phyloP scores from a whole-genome alignment of 2,329 filamentous ascomycete species.

The Cordyceps javanica region DNA sequence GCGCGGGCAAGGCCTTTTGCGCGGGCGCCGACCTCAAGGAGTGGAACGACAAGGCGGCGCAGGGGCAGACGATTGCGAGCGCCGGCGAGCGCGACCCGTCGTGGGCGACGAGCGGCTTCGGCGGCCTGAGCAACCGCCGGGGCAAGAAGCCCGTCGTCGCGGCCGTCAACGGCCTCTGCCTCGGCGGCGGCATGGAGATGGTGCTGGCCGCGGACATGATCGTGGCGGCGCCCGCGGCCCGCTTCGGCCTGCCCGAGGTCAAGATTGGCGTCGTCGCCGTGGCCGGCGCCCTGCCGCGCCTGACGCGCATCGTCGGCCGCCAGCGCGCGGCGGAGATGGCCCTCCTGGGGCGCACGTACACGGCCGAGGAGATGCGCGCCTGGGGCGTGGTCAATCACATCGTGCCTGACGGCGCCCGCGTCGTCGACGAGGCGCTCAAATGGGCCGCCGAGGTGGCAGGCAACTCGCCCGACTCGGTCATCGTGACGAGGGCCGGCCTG shows the following conservation, averaged over 20 bases:
- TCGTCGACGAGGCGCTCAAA: slow-evolving; percentile 52
- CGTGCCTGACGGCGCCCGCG: slow-evolving; percentile 36
- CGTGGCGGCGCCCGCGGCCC: slow-evolving; percentile 50
- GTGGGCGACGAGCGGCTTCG: slow-evolving; percentile 50
- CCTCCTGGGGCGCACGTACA: slow-evolving; percentile 54
- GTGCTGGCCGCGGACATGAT: slow-evolving; percentile 67
- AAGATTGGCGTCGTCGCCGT: slow-evolving; percentile 64
- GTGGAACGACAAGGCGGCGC: slow-evolving; percentile 34
- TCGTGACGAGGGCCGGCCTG: slow-evolving; percentile 66
- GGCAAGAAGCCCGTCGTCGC: slow-evolving; percentile 72
- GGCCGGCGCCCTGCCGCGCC: slow-evolving; percentile 62
- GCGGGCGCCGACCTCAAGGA: slow-evolving; percentile 64
- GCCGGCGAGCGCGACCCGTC: slow-evolving; percentile 15
- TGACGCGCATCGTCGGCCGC: slow-evolving; percentile 59
- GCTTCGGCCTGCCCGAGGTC: slow-evolving; percentile 66
- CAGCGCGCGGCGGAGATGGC: slow-evolving; percentile 68
- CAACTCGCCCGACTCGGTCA: slow-evolving; percentile 69
- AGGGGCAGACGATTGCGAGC: neutral
- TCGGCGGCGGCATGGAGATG: slow-evolving; percentile 75
- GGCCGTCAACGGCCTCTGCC: slow-evolving; percentile 68
- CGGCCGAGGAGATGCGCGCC: slow-evolving; percentile 50
- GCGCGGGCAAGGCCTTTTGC: slow-evolving; percentile 58
- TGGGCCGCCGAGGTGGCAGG: slow-evolving; percentile 56
- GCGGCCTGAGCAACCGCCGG: slow-evolving; percentile 56
- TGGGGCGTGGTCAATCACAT: slow-evolving; percentile 70